Base-by-base conservation (phyloP, 2,329 filamentous ascomycete genomes). In the Domatiomyces globalis region DNA sequence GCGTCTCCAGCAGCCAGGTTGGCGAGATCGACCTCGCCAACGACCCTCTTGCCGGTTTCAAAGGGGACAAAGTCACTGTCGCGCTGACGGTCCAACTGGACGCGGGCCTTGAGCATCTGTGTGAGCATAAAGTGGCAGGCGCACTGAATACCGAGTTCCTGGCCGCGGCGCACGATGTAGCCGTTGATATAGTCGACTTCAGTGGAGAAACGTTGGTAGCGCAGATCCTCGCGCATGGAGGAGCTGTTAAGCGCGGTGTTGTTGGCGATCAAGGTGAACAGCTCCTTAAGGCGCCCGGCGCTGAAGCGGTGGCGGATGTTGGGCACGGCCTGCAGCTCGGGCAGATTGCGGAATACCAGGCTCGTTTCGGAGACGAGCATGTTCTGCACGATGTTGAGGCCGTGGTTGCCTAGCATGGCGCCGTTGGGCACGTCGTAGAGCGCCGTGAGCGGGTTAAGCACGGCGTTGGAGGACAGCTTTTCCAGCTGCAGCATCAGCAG, bases 111-210 rank as follows among this genome's bases (percentile, higher is more conserved):
- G 47, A 95, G 81, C 69, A 88, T 68, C 49, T 81, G 73, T 65
- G 84, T 71, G 43, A 94, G 71, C 72, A 85, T 76, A 60, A 82
- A 81, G 63, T 94, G 92, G 55, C 83, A 72, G 9, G 80, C 78
- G 61, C 81, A 81, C 48, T 78, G 72, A n/a, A 95, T 71, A 1
- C 86, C 85, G 54, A 89, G 61, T 63, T 85, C 78, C 60, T 78
- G 75, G 0, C 85, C 92, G 43, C 83, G 77, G 48, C 72, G 75
- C 29, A 94, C 74, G 54, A 98, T 84, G 69, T 90, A 98, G 0
- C 89, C 90, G 64, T 94, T 95, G 59, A 90, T 77, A 62, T 83
- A 94, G 45, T 89, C 79, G 43, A 95, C 78, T 61, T 95, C 87
- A 0, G 86, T 87, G 52, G 73, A 68, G 19, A 15, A 5, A 54